Evolutionary conservation across 176 grass and related monocot genomes (phyloP).

Genomic region (Triticum dicoccoides): DNA sequence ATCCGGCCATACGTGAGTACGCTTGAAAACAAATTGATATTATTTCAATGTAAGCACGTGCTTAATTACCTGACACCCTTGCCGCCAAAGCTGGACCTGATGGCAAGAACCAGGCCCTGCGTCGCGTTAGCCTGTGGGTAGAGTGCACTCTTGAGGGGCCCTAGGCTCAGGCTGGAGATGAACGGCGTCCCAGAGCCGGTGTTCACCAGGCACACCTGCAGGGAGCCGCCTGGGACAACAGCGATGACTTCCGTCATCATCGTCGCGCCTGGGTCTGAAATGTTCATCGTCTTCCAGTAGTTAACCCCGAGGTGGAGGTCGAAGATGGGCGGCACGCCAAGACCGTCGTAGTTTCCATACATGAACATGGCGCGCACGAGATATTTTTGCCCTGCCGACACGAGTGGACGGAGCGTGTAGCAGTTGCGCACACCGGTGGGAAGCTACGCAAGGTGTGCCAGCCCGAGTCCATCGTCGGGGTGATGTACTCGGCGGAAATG

Average conservation of each 20-base stretch:
- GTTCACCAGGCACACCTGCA: constrained; percentile 43
- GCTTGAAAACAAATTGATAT: no score
- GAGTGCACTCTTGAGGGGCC: constrained; percentile 24
- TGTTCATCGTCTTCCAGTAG: constrained; percentile 35
- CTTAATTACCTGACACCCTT: neutral
- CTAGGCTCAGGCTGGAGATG: constrained; percentile 33
- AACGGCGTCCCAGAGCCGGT: constrained; percentile 39
- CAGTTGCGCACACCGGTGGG: constrained; percentile 29
- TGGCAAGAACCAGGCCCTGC: constrained; percentile 17
- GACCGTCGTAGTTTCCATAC: constrained; percentile 55
- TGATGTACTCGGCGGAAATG: constrained; percentile 30
- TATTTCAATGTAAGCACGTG: no score
- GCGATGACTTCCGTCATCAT: neutral
- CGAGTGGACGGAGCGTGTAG: constrained; percentile 35
- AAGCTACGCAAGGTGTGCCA: constrained; percentile 48
- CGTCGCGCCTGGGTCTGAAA: fast-evolving
- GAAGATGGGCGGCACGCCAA: constrained; percentile 18
- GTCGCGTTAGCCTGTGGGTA: neutral
- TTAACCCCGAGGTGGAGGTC: constrained; percentile 48
- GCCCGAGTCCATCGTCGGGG: neutral
- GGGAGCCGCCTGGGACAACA: neutral
- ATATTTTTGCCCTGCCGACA: neutral
- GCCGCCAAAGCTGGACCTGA: constrained; percentile 6
- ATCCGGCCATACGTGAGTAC: no score
- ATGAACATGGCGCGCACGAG: constrained; percentile 27